Evolutionary conservation across 2,329 filamentous ascomycete genomes (phyloP).

Genomic region (Ceratocystis harringtonii): DNA sequence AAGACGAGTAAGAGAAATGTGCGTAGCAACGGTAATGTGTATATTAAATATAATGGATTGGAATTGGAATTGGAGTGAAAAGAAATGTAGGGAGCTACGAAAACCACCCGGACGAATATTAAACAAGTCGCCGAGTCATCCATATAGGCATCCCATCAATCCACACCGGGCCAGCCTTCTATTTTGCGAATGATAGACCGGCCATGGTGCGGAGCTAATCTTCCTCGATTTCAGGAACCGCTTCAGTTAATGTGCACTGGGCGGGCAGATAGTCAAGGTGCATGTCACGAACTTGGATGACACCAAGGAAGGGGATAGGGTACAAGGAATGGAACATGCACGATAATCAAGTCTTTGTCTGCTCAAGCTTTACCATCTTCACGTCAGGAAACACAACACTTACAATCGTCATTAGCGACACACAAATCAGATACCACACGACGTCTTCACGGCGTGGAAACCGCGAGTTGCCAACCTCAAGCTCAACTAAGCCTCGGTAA

Average conservation of each 20-base stretch:
- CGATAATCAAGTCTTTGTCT: slow-evolving; percentile 9
- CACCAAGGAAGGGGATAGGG: neutral
- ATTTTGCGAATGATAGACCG: slow-evolving; percentile 52
- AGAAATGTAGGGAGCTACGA: slow-evolving; percentile 47
- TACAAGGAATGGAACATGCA: slow-evolving; percentile 9
- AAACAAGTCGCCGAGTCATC: slow-evolving; percentile 49
- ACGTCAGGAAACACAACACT: slow-evolving; percentile 29
- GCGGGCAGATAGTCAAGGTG: slow-evolving; percentile 62
- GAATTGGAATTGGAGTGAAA: slow-evolving; percentile 20
- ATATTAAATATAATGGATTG: slow-evolving; percentile 14
- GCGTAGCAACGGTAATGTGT: neutral
- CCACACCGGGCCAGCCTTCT: slow-evolving; percentile 49
- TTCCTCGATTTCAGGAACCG: slow-evolving; percentile 77
- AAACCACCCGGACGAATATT: slow-evolving; percentile 44
- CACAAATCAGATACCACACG: slow-evolving; percentile 64
- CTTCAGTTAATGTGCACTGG: slow-evolving; percentile 58
- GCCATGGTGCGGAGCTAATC: slow-evolving; percentile 53
- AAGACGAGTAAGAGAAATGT: neutral
- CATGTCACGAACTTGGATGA: slow-evolving; percentile 18
- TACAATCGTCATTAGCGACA: slow-evolving; percentile 61
- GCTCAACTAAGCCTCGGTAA: slow-evolving; percentile 59
- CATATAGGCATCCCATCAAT: slow-evolving; percentile 62
- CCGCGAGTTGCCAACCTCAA: slow-evolving; percentile 57
- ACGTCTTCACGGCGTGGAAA: slow-evolving; percentile 66
- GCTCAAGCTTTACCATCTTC: slow-evolving; percentile 8